Evolutionary conservation across 441 rosid genomes (phyloP), one percentile per base, ranked within the genome.

Genomic region (Corymbia citriodora): DNA sequence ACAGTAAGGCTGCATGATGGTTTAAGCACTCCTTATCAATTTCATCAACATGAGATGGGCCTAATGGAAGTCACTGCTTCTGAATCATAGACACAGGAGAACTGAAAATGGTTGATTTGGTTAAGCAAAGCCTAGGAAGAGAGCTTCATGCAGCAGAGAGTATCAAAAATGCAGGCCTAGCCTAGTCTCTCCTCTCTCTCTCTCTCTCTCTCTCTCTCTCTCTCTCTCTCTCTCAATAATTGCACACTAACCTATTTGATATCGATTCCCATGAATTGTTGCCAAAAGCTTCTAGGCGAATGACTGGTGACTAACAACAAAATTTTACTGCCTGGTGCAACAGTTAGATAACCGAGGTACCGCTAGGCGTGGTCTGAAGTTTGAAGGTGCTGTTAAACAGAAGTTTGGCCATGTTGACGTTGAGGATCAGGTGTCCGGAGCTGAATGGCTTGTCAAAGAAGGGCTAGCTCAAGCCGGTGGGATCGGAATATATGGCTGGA

Each of bases 331-430:
- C 29, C 88, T 88, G n/a, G 31, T 57, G 89, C 92, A 91, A 92
- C 97, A 98, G 99, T 90, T 97, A 90, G 99, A 98, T 92, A 97
- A 98, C 90, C 94, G 99, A 93, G 99, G 99, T 94, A 95, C 96
- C 49, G 94, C 97, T 81, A 91, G 99, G 33, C 98, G 99, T 25
- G 99, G 99, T 53, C 94, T 98, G 83, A 93, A 94, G 89, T 98
- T 98, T 85, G 99, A 98, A 93, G 97, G 97, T 49, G 90, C 93
- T 85, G 93, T 98, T 55, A 96, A 96, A 89, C 91, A 92, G 82
- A 95, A 93, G n/a, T 91, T 94, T 55, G 99, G 99, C 31, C 89
- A 90, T 59, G 70, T 95, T 17, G 99, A 98, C 57, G 94, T 95
- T 0, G 98, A 96, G 57, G 99, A 98, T 93, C 99, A 98, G 93